Evolutionary conservation across 2,329 filamentous ascomycete species (phyloP), one percentile per base, ranked within the genome.

Genomic region (Aspergillus japonicus): DNA sequence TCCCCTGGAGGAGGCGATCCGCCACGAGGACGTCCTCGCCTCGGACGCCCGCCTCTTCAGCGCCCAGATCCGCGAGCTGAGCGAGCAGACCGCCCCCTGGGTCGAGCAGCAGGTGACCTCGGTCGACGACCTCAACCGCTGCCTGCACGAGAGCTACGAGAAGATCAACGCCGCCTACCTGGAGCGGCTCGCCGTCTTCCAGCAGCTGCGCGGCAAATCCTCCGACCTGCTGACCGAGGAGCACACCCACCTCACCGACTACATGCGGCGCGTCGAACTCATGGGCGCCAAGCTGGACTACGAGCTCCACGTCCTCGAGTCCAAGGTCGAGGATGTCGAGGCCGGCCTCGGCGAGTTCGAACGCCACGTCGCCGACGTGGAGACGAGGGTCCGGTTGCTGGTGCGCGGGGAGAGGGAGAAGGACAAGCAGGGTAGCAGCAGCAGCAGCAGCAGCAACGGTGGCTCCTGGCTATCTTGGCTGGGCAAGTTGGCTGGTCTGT

Each of bases 261-360:
- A 84, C 16, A 81, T 92, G 62, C 89, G 89, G 73, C 90, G 95
- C 64, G 82, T 97, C 14, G 92, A 96, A 72, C 85, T 89, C 23
- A 80, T 96, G 44, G 87, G 89, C 2, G 91, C 92, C 21, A 93
- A 93, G 75, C 81, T 98, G 57, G 93, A 98, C 69, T 98, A 98
- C 75, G 94, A 97, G 79, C 88, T 97, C 62, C 86, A 89, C 61
- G 87, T 87, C 16, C 80, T 98, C n/a, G 82, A 87, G 52, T 87
- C 88, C 51, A 92, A 92, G 68, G 89, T 96, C 10, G 84, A 90
- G 68, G 94, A 98, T 70, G 90, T 96, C 8, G 92, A 96, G 70
- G 89, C 92, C 62, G 90, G 90, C 1, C 86, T 96, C 0, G 79
- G 78, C 11, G 89, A 92, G 62, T 96, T 96, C 73, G 90, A 93